Evolutionary conservation across 1,139 yeast genomes (phyloP).

Genomic region (Suhomyces atakaporum): DNA sequence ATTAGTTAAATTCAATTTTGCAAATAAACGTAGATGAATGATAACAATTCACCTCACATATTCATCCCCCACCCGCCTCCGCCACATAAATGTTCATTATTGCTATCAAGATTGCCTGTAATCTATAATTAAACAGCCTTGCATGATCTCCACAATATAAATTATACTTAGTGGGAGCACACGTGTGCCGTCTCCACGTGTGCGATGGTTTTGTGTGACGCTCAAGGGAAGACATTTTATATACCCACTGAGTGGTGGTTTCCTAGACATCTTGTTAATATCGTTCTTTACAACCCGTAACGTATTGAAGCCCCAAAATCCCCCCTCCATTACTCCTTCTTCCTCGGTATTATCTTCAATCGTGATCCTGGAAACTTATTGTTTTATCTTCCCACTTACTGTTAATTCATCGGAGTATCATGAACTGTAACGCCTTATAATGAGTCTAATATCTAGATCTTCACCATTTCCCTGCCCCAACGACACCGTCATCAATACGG

Average conservation of each 20-base stretch:
- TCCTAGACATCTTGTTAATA: not conserved
- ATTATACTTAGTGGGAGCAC: conserved; percentile 1
- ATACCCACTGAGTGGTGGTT: not conserved
- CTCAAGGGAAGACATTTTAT: conserved; percentile 2
- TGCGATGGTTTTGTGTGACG: conserved; percentile 4
- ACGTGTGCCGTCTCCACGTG: conserved; percentile 8
- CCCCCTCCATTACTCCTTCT: too few species aligned
- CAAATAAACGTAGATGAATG: too few species aligned
- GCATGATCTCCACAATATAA: not conserved
- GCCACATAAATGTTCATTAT: too few species aligned
- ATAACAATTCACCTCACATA: too few species aligned
- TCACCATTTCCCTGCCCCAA: conserved; percentile 17
- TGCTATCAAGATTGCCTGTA: conserved; percentile 1
- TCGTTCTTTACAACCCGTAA: not conserved
- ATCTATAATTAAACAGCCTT: not conserved
- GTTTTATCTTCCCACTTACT: not conserved
- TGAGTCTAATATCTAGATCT: conserved; percentile 15
- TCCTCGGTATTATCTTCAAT: too few species aligned
- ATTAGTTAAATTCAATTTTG: too few species aligned
- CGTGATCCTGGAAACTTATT: not conserved
- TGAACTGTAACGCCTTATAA: conserved; percentile 2
- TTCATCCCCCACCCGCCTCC: too few species aligned
- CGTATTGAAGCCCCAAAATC: too few species aligned
- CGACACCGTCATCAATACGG: conserved; percentile 13
- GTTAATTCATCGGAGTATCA: conserved; percentile 1